Evolutionary conservation across 2,329 filamentous ascomycete species (phyloP).

Genomic region (Curvularia verruculosa): DNA sequence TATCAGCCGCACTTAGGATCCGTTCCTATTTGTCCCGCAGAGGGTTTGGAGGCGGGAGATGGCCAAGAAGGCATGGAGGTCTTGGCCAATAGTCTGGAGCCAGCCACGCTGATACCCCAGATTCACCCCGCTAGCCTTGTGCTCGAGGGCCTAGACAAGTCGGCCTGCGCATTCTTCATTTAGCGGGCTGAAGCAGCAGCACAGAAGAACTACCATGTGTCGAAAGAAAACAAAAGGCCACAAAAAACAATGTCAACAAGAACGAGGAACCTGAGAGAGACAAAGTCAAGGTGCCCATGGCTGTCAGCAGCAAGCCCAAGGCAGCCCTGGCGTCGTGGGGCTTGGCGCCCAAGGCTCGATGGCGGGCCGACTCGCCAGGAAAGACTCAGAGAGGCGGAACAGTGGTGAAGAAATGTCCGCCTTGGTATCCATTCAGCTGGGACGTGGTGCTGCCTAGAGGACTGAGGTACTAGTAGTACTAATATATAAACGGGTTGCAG

Average conservation of each 20-base stretch:
- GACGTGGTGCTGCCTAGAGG: background rate
- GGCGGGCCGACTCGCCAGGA: slow-evolving; percentile 31
- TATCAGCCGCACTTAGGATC: background rate
- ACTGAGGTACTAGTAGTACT: no score
- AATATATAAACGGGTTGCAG: background rate
- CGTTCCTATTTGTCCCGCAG: slow-evolving; percentile 12
- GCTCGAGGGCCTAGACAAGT: slow-evolving; percentile 3
- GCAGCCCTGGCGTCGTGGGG: slow-evolving; percentile 15
- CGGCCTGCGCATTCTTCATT: slow-evolving; percentile 1
- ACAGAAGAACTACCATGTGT: background rate
- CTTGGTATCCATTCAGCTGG: slow-evolving; percentile 1
- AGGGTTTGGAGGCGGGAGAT: slow-evolving; percentile 20
- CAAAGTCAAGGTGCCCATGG: background rate
- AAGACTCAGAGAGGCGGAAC: slow-evolving; percentile 9
- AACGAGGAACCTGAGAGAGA: background rate
- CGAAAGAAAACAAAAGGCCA: background rate
- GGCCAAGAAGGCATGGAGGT: slow-evolving; percentile 35
- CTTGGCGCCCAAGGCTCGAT: slow-evolving; percentile 25
- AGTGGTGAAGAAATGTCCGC: background rate
- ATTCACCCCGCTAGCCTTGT: slow-evolving; percentile 18
- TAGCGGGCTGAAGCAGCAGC: background rate
- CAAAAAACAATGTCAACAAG: background rate
- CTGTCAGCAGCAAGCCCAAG: background rate
- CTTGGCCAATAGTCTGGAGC: slow-evolving; percentile 44
- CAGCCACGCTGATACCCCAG: slow-evolving; percentile 39